Evolutionary conservation across 176 grass and related monocot genomes (phyloP), one percentile per base, ranked within the genome.

Genomic region (Carex littledalei): DNA sequence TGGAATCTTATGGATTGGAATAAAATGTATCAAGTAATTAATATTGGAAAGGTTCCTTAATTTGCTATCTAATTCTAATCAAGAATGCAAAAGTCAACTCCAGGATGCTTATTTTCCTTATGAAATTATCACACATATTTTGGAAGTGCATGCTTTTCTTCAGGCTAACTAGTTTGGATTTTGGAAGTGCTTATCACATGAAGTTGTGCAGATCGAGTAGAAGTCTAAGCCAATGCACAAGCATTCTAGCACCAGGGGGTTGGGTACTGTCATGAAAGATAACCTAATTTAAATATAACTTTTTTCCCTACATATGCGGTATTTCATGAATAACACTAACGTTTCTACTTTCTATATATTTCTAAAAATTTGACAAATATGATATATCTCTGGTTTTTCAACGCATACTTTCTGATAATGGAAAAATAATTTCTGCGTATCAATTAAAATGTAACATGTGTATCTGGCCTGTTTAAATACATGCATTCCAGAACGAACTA

Each of bases 1-100:
- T 24, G 71, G 71, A 75, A 75, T 75, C 71, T 24, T 17, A 26
- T 75, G 45, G 71, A 53, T 53, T 75, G 43, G 45, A 22, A 75
- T 9, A 52, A 50, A 50, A 63, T 11, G 32, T 31, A 67, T 67
- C 39, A 74, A 21, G 17, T 37, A 73, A 29, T 29, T 29, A 1
- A 9, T 8, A 45, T 49, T 52, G 71, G 71, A 52, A 52, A 75
- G 10, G 71, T 22, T 75, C 11, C 26, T 75, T 24, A 24, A 24
- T 75, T 74, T 12, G 43, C 71, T 26, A 24, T 52, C 20, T 6
- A 22, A 15, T 52, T 52, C 3, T 75, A 13, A 75, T 50, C 71
- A 7, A 26, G 71, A 50, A 45, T 37, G 31, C 10, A 20, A 32
- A 9, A 52, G 20, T 75, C 71, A 75, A 72, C 68, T 47, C 16